phyloP scores from a whole-genome alignment of 1,139 yeast species.

The Pichia norvegensis region DNA sequence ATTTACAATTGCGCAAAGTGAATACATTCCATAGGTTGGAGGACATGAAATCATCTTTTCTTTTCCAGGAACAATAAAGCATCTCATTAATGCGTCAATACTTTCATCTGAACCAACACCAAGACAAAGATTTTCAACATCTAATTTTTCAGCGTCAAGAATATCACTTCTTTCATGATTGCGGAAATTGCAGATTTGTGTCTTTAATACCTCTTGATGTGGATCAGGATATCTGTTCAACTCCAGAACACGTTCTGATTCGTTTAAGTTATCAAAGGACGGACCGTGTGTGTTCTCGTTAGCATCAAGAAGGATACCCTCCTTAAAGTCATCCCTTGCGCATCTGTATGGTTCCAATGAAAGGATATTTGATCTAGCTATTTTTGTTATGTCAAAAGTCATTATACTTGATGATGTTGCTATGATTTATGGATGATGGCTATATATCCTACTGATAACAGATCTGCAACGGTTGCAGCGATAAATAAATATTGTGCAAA shows the following conservation, averaged over 20 bases:
- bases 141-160: constrained; percentile 29
- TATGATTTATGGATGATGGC: too few relatives aligned
- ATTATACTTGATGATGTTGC: too few relatives aligned
- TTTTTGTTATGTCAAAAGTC: constrained; percentile 47
- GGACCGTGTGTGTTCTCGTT: constrained; percentile 96
- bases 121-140: constrained; percentile 67
- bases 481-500: background rate
- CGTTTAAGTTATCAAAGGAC: constrained; percentile 40
- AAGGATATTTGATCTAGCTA: constrained; percentile 79
- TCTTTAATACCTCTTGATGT: constrained; percentile 75
- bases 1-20: constrained; percentile 82
- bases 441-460: too few relatives aligned
- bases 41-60: constrained; percentile 84
- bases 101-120: constrained; percentile 98
- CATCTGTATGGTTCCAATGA: constrained; percentile 85
- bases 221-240: constrained; percentile 96
- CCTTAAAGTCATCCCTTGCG: constrained; percentile 88
- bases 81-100: constrained; percentile 80
- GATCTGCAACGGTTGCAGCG: too few relatives aligned
- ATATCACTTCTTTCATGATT: constrained; percentile 34
- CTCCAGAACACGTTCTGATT: constrained; percentile 37
- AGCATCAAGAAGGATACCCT: constrained; percentile 84
- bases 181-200: constrained; percentile 63
- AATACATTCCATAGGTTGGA: constrained; percentile 97
- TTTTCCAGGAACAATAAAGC: constrained; percentile 72